Evolutionary conservation across 108 stramenopile species (phyloP), one percentile per base, ranked within the genome.

Genomic region (Cyclotella kingstonii): DNA sequence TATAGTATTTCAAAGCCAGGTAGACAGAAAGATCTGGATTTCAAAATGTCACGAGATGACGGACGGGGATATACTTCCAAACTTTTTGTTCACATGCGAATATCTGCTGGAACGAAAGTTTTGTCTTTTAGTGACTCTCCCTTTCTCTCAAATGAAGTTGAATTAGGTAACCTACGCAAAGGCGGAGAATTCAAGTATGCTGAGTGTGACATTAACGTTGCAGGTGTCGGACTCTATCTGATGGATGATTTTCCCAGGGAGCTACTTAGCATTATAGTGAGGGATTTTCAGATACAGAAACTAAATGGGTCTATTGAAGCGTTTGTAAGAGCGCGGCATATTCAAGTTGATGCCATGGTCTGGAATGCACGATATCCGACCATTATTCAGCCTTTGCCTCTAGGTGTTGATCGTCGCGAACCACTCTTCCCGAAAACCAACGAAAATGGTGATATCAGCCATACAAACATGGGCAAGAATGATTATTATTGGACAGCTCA

Each of bases 301-400:
- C 48, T 40, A 9, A 31, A 26, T 34, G 63, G 47, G 9, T 42
- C 55, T 2, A 72, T 42, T 18, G 50, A 51, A 9, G 17, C 48
- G 14, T 57, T 35, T n/a, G 14, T 41, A 9, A 10, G 43, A 29
- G 55, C 66, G 1, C 40, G 70, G 21, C 70, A 72, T 35, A 41
- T 72, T 51, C 70, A 72, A 44, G 29, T 65, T 9, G 70, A 72
- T 30, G 40, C 50, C 2, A 72, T 72, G 70, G 25, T 57, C 17
- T 56, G 47, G 0, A 31, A 28, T 39, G 70, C 70, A 15, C 63
- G 52, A 17, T 66, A 65, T 22, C 70, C 70, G 6, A 62, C 59
- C 5, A 72, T 72, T 15, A 41, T 65, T 25, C 60, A 66, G 22
- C 70, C 70, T 15, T 21, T 66, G 2, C 70, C 63, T 9, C 48